Percentiles rank a stretch among this genome's conserved stretches.
Conservation (phyloP, 208 protist species). For the Trypanosoma platydactyli region DNA sequence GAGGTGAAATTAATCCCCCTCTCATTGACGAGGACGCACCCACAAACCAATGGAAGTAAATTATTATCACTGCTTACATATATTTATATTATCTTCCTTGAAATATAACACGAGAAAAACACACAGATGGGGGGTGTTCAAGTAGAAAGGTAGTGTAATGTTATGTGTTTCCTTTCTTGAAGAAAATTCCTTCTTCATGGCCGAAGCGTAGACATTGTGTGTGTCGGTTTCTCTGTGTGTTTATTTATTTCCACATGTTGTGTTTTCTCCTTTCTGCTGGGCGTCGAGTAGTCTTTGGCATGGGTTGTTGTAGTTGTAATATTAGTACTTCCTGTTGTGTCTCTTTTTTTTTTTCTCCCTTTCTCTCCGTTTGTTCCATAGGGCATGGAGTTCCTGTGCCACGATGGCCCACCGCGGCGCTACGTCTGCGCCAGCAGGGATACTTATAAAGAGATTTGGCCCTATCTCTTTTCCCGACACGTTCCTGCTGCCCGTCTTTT, state of each 20-base stretch:
- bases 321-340: neutral
- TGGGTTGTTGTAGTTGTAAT: neutral
- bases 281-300: neutral
- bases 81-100: neutral
- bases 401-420: constrained; percentile 37
- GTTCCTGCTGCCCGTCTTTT: constrained; percentile 63
- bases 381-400: constrained; percentile 24
- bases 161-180: neutral
- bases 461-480: constrained; percentile 53
- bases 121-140: too few species aligned
- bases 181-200: neutral
- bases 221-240: neutral
- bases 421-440: constrained; percentile 62
- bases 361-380: neutral
- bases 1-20: too few species aligned
- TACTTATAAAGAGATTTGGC: constrained; percentile 72
- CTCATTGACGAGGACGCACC: too few species aligned
- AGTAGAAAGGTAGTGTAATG: neutral
- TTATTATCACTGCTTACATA: neutral
- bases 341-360: neutral
- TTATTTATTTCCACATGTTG: constrained; percentile 13
- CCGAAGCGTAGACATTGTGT: too few species aligned
- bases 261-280: constrained; percentile 2
- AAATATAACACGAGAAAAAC: too few species aligned
- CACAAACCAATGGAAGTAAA: too few species aligned